Base-by-base conservation (phyloP, 176 grass and related monocot species). In the Ampelocalamus luodianensis region DNA sequence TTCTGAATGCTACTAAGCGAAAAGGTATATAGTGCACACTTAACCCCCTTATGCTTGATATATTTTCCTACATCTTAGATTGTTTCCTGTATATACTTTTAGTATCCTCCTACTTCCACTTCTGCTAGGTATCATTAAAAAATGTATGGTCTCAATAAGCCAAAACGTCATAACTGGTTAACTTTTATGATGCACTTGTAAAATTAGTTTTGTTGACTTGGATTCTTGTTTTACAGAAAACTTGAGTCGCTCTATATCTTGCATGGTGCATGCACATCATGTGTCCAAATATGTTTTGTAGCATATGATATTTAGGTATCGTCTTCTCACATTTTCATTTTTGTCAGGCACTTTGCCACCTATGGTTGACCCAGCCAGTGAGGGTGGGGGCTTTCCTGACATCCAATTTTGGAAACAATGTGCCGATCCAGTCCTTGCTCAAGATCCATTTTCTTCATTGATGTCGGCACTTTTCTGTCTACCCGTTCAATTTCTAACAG, bases 371-470 rank as follows among this genome's bases (percentile, higher is more conserved):
- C 79, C 59, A n/a, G 81, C 77, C 65, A 87, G 72, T 45, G 85
- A 89, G 39, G 93, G 91, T 22, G 90, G 46, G 64, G 67, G 80
- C 72, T 94, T 92, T 87, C 97, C 97, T 76, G 97, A 99, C 71
- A 84, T 94, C 55, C 93, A 94, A 54, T 99, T 94, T 78, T 96
- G 93, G 97, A 96, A 99, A 82, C 79, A 85, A 78, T 89, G 87
- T 58, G 97, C 88, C 7, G 90, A 96, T 94, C 97, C 93, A 73
- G 76, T 99, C 54, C 89, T 99, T 72, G 88, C 93, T 85, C 91
- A 90, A 65, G 97, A 96, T 90, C 93, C 97, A 20, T 99, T 99
- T 94, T 92, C 91, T 78, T 94, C 97, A 46, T 79, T 99, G 56
- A 86, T 99, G 87, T 91, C 90, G 10, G 44, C 87, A 85, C 93